Conservation (phyloP, 2,329 filamentous ascomycete species). For the Pseudocercospora musae region DNA sequence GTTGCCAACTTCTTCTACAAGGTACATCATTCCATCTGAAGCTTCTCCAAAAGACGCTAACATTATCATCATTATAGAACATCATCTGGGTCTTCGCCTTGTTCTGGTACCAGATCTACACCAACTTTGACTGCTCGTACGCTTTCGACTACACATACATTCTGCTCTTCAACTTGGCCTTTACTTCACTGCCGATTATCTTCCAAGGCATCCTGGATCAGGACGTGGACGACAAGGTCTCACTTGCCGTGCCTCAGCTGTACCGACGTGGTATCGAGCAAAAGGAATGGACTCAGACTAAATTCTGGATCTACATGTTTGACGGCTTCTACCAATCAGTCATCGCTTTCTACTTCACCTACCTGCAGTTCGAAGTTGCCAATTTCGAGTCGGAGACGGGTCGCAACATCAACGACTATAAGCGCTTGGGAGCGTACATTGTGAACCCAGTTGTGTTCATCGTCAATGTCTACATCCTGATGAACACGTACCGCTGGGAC, state of each 20-base stretch:
- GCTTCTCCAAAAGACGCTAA: constrained; percentile 27
- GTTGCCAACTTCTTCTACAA: constrained; percentile 99
- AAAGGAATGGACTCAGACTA: constrained; percentile 89
- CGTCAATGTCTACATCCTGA: constrained; percentile 90
- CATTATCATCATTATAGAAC: constrained; percentile 55
- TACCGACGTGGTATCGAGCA: constrained; percentile 95
- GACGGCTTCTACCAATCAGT: constrained; percentile 94
- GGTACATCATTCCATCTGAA: constrained; percentile 40
- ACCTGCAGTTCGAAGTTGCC: constrained; percentile 69
- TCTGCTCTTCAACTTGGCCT: constrained; percentile 91
- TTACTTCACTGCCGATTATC: constrained; percentile 91
- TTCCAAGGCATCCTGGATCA: constrained; percentile 97
- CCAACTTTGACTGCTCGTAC: constrained; percentile 94
- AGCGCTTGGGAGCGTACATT: constrained; percentile 82
- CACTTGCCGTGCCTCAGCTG: constrained; percentile 88
- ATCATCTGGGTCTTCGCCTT: constrained; percentile 95
- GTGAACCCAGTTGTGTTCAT: constrained; percentile 79
- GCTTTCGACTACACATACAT: constrained; percentile 98
- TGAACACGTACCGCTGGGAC: constrained; percentile 98
- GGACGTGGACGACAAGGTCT: constrained; percentile 91
- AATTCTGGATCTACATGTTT: constrained; percentile 97
- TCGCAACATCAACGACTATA: constrained; percentile 71
- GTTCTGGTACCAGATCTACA: constrained; percentile 97
- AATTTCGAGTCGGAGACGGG: constrained; percentile 70
- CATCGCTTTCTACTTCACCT: constrained; percentile 90